Evolutionary conservation across 2,329 filamentous ascomycete genomes (phyloP).

Genomic region (Monilinia fructigena): DNA sequence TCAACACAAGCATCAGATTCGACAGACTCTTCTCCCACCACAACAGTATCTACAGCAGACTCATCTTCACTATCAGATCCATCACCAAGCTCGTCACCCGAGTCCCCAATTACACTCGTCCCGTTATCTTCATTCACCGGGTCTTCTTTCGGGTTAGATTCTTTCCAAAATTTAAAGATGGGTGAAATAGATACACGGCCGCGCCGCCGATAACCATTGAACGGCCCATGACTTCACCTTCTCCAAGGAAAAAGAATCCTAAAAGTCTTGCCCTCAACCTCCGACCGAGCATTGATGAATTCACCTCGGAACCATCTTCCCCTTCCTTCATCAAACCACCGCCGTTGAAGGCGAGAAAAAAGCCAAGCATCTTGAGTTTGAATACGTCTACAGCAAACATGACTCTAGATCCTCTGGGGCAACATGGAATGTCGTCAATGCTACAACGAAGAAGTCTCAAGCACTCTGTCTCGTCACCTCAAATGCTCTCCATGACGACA

Average conservation of each 20-base stretch:
- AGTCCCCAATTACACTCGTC: constrained; percentile 76
- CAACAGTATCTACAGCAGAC: constrained; percentile 88
- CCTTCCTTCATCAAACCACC: constrained; percentile 80
- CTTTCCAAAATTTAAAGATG: constrained; percentile 42
- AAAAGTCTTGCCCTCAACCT: constrained; percentile 80
- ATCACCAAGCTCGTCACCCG: constrained; percentile 87
- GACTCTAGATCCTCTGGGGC: constrained; percentile 54
- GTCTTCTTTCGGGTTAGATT: constrained; percentile 50
- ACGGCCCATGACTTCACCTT: constrained; percentile 66
- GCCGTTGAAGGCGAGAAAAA: constrained; percentile 61
- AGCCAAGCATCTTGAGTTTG: constrained; percentile 74
- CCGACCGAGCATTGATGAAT: constrained; percentile 49
- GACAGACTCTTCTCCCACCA: constrained; percentile 91
- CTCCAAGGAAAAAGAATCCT: constrained; percentile 73
- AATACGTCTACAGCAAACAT: constrained; percentile 64
- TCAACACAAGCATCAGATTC: constrained; percentile 79
- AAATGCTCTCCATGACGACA: constrained; percentile 55
- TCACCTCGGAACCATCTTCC: constrained; percentile 57
- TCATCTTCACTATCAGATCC: constrained; percentile 87
- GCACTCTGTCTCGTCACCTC: constrained; percentile 65
- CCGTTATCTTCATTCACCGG: constrained; percentile 68
- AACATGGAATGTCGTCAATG: constrained; percentile 57
- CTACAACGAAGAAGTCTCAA: constrained; percentile 62
- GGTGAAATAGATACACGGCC: constrained; percentile 42
- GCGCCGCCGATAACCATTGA: constrained; percentile 44